A percentile compares a stretch with the other conserved stretches of the same genome.
Conservation (phyloP, 495 filamentous ascomycete genomes). For the Neurospora pannonica region DNA sequence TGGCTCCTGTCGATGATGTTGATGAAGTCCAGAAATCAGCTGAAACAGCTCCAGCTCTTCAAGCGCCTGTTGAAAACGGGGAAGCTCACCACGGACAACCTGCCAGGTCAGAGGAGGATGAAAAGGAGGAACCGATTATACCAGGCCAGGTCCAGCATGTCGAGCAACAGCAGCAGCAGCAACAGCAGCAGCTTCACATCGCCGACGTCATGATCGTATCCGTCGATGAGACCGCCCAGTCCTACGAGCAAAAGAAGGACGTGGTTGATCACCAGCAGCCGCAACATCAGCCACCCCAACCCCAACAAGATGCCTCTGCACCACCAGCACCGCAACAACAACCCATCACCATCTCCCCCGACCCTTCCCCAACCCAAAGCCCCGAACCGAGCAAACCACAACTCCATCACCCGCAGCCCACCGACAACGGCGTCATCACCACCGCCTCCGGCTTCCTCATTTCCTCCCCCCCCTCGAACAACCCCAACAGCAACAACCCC, state of each 20-base stretch:
- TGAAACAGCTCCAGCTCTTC: neutral
- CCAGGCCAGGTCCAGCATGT: neutral
- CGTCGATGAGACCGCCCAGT: neutral
- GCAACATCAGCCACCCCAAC: neutral
- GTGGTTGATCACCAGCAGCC: neutral
- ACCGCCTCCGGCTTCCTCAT: neutral
- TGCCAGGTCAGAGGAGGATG: neutral
- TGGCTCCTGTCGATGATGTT: neutral
- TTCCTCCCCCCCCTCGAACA: too few species aligned
- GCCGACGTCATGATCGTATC: constrained; percentile 5
- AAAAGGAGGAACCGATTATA: neutral
- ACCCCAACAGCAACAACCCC: too few species aligned
- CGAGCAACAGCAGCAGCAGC: neutral
- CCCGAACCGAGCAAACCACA: neutral
- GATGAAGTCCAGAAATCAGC: neutral
- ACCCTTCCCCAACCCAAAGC: neutral
- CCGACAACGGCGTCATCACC: constrained; percentile 2
- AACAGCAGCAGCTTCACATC: neutral
- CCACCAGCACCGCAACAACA: neutral
- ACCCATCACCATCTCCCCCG: neutral
- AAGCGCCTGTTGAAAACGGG: neutral
- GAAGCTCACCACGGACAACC: neutral
- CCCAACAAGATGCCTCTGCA: neutral
- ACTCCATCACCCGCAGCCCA: neutral
- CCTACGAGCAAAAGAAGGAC: neutral